A percentile compares a stretch with the other conserved stretches of the same genome.
These are phyloP conservation scores for Sugiyamaella qingdaonensis DNA, from an alignment of 805 yeast species.

Conservation along the genomic window DNA sequence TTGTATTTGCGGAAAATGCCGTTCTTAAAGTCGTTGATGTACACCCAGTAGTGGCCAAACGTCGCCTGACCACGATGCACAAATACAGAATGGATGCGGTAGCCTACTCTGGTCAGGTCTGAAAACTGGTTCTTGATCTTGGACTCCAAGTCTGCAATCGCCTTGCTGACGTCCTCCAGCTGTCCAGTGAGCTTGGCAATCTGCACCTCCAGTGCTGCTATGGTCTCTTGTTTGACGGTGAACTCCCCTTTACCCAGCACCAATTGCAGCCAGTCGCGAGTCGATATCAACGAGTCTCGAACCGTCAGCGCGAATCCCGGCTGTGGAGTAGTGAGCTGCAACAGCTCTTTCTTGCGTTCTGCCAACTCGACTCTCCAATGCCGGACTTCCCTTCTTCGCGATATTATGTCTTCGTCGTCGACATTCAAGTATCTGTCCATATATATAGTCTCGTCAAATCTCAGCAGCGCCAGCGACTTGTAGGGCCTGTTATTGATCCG, in stretches of 20 bases:
- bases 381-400: constrained; percentile 51
- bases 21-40: constrained; percentile 69
- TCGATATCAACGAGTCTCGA: constrained; percentile 50
- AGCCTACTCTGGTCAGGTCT: constrained; percentile 59
- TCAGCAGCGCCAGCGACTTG: constrained; percentile 77
- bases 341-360: constrained; percentile 14
- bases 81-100: constrained; percentile 83
- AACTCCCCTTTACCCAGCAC: constrained; percentile 13
- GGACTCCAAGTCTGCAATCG: constrained; percentile 43
- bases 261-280: constrained; percentile 54
- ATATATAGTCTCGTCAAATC: constrained; percentile 70
- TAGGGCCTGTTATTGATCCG: constrained; percentile 66
- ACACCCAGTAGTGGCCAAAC: constrained; percentile 96
- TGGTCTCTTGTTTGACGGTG: constrained; percentile 38
- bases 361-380: constrained; percentile 49
- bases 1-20: constrained; percentile 82
- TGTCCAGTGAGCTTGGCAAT: constrained; percentile 46
- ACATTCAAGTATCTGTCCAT: constrained; percentile 83
- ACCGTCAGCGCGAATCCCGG: constrained; percentile 41
- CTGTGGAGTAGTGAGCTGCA: constrained; percentile 20
- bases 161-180: constrained; percentile 39
- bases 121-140: constrained; percentile 59
- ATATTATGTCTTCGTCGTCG: constrained; percentile 46
- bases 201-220: constrained; percentile 44
- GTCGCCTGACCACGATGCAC: constrained; percentile 95